phyloP scores from a whole-genome alignment of 305 asterid genomes.

The Fraxinus xanthoxyloides region DNA sequence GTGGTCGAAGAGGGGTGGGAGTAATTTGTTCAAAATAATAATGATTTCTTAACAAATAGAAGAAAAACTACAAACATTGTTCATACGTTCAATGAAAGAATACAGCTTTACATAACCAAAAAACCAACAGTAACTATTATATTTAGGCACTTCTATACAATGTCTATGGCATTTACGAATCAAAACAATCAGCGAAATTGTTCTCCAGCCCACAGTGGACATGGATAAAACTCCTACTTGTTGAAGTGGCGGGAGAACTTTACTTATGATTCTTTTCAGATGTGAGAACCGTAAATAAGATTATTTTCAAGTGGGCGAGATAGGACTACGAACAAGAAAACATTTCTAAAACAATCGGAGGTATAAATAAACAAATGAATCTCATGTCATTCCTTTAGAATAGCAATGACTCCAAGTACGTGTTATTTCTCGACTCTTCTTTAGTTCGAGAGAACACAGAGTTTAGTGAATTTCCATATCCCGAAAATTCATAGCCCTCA shows the following conservation, averaged over 20 bases:
- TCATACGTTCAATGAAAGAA: conserved; percentile 14
- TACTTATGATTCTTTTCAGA: no score
- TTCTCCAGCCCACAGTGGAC: background rate
- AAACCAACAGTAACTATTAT: background rate
- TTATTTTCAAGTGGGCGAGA: no score
- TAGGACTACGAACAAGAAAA: no score
- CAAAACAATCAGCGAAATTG: conserved; percentile 18
- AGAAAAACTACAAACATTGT: background rate
- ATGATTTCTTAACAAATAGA: background rate
- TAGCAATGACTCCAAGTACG: conserved; percentile 49
- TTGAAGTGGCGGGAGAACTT: background rate
- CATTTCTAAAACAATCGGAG: background rate
- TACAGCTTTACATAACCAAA: conserved; percentile 12
- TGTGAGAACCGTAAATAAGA: no score
- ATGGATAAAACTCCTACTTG: background rate
- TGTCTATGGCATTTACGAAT: conserved; percentile 17
- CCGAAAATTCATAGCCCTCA: conserved; percentile 34
- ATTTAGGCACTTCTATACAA: conserved; percentile 16
- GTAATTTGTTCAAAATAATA: background rate
- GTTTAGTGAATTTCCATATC: conserved; percentile 30
- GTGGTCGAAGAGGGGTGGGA: background rate
- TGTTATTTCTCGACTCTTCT: conserved; percentile 61
- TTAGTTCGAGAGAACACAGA: conserved; percentile 40
- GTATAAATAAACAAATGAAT: conserved; percentile 36
- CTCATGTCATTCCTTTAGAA: conserved; percentile 29